These are phyloP conservation scores for Trypanosoma boissoni DNA, from an alignment of 208 protist genomes.

Conservation along the genomic window DNA sequence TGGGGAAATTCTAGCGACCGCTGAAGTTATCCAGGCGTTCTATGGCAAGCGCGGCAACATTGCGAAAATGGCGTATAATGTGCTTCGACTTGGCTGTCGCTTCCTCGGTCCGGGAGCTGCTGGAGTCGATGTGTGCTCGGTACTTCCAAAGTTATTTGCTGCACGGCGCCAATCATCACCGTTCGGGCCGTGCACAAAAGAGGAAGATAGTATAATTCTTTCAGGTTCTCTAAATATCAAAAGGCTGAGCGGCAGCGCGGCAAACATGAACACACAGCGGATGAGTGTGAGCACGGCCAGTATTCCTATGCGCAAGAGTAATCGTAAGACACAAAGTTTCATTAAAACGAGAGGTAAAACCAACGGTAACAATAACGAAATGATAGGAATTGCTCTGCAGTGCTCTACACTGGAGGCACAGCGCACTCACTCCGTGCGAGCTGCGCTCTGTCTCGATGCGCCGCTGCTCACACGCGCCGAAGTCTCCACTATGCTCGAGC, in stretches of 20 bases:
- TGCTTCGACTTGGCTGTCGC: slow-evolving; percentile 47
- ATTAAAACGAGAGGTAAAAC: no score
- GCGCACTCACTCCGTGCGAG: slow-evolving; percentile 26
- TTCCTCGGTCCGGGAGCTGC: slow-evolving; percentile 44
- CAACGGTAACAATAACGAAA: no score
- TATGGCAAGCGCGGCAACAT: slow-evolving; percentile 70
- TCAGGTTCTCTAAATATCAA: no score
- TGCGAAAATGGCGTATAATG: slow-evolving; percentile 76
- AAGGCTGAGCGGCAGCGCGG: no score
- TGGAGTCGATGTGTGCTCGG: slow-evolving; percentile 68
- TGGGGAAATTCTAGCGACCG: slow-evolving; percentile 77
- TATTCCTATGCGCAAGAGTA: no score
- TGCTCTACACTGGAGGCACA: no score
- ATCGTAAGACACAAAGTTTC: no score
- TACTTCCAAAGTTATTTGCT: slow-evolving; percentile 71
- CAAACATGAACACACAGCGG: no score
- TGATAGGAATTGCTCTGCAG: no score
- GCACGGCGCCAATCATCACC: slow-evolving; percentile 54
- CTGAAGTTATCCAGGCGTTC: slow-evolving; percentile 68
- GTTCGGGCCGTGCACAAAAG: neutral
- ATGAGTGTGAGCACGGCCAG: no score
- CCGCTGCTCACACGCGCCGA: slow-evolving; percentile 42
- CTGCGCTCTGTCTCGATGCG: slow-evolving; percentile 30
- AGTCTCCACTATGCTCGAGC: slow-evolving; percentile 58
- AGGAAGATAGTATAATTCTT: no score